A percentile compares a stretch with the other conserved stretches of the same genome.
Conservation (phyloP, 345 rosid species). For the Capsella bursapastoris region DNA sequence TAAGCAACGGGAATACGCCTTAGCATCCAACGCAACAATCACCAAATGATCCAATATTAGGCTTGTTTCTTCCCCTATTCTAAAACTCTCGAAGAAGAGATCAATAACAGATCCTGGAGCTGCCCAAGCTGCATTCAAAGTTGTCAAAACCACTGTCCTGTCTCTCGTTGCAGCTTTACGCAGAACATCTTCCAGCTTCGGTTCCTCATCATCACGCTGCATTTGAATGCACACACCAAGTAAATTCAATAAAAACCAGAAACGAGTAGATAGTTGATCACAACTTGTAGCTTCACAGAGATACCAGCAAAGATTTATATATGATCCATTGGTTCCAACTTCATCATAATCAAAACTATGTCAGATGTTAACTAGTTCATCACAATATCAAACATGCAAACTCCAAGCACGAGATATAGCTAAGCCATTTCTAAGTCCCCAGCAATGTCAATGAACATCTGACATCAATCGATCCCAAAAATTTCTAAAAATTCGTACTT, state of each 20-base stretch:
- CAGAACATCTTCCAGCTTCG: constrained; percentile 60
- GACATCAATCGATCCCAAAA: constrained; percentile 1
- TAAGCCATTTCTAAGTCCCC: neutral
- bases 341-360: neutral
- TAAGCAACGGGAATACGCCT: constrained; percentile 64
- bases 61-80: constrained; percentile 61
- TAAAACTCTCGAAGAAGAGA: constrained; percentile 79
- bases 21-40: constrained; percentile 70
- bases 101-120: constrained; percentile 65
- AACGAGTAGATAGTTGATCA: neutral
- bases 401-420: neutral
- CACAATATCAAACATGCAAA: neutral
- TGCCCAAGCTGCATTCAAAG: constrained; percentile 85
- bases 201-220: constrained; percentile 32
- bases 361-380: neutral
- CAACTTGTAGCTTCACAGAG: neutral
- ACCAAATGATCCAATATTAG: constrained; percentile 73
- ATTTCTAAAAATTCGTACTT: neutral
- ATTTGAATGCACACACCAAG: constrained; percentile 21
- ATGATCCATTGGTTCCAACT: neutral
- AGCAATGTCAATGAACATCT: neutral
- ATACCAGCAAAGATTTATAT: neutral
- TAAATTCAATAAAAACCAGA: neutral
- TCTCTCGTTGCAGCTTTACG: constrained; percentile 64
- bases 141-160: constrained; percentile 70